Percentiles rank a stretch among this genome's conserved stretches.
These are phyloP conservation scores for Epichloe scottii DNA, from an alignment of 2,329 filamentous ascomycete genomes.

Conservation along the genomic window DNA sequence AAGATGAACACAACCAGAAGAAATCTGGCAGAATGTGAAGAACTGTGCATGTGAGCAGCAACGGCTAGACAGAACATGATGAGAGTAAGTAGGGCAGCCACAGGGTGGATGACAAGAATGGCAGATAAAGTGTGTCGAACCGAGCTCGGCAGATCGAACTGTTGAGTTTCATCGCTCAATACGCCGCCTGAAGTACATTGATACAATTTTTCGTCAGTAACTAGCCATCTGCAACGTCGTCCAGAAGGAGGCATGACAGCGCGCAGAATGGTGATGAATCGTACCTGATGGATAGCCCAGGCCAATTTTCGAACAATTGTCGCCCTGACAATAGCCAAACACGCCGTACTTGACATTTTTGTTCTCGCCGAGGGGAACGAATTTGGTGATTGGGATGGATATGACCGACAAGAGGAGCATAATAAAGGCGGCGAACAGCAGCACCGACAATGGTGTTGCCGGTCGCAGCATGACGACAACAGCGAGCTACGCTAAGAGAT, in stretches of 20 bases:
- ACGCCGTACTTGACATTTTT: constrained; percentile 75
- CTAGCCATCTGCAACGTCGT: background rate
- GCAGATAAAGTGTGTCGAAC: constrained; percentile 59
- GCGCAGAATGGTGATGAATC: constrained; percentile 20
- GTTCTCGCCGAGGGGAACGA: constrained; percentile 71
- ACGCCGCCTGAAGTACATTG: background rate
- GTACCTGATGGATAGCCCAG: constrained; percentile 59
- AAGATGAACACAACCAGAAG: constrained; percentile 77
- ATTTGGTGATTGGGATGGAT: constrained; percentile 80
- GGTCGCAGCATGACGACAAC: constrained; percentile 65
- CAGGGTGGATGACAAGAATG: constrained; percentile 83
- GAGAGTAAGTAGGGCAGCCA: constrained; percentile 76
- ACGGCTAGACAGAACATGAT: constrained; percentile 71
- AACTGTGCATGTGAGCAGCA: constrained; percentile 73
- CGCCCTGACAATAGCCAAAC: constrained; percentile 69
- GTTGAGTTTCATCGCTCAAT: constrained; percentile 16
- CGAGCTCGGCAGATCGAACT: constrained; percentile 43
- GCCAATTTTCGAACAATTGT: constrained; percentile 56
- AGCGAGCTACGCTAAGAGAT: constrained; percentile 10
- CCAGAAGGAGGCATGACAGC: background rate
- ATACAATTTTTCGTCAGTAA: background rate
- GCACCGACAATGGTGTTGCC: constrained; percentile 76
- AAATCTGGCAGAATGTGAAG: constrained; percentile 82
- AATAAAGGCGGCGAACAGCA: constrained; percentile 76
- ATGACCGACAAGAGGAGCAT: constrained; percentile 76